Evolutionary conservation across 192 early-diverging fungal genomes (phyloP).

Genomic region (Martensiomyces pterosporus): DNA sequence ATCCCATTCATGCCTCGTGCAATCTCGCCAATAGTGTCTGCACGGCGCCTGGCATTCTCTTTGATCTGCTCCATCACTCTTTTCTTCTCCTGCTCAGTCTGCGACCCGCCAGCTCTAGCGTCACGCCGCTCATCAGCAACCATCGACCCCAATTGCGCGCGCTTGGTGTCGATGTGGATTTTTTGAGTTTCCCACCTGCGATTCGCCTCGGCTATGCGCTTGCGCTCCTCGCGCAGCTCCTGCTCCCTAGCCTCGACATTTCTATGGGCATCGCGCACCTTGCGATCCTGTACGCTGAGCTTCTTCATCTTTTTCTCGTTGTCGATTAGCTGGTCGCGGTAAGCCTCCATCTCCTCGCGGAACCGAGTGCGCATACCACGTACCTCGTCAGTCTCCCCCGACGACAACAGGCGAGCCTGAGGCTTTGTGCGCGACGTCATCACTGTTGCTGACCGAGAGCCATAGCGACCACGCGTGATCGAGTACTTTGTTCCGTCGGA

Average conservation of each 20-base stretch:
- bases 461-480: constrained; percentile 37
- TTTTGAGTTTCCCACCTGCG: constrained; percentile 17
- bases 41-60: constrained; percentile 20
- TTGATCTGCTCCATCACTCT: constrained; percentile 7
- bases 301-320: constrained; percentile 32
- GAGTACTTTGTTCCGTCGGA: constrained; percentile 32
- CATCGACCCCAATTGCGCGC: constrained; percentile 20
- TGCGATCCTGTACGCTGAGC: constrained; percentile 20
- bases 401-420: constrained; percentile 21
- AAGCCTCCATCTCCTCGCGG: constrained; percentile 13
- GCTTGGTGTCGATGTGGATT: constrained; percentile 23
- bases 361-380: constrained; percentile 19
- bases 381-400: constrained; percentile 40
- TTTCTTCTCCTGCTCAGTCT: constrained; percentile 5
- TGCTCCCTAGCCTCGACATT: constrained; percentile 22
- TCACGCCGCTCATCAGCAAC: constrained; percentile 19
- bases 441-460: constrained; percentile 29
- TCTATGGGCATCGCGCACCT: constrained; percentile 25
- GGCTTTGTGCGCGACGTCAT: constrained; percentile 18
- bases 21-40: constrained; percentile 7
- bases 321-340: constrained; percentile 17
- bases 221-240: constrained; percentile 20
- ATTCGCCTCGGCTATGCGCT: constrained; percentile 3
- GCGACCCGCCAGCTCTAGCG: not conserved
- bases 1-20: not conserved